Conservation (phyloP, 352 stramenopile species). For the Aphanomyces cochlioides region DNA sequence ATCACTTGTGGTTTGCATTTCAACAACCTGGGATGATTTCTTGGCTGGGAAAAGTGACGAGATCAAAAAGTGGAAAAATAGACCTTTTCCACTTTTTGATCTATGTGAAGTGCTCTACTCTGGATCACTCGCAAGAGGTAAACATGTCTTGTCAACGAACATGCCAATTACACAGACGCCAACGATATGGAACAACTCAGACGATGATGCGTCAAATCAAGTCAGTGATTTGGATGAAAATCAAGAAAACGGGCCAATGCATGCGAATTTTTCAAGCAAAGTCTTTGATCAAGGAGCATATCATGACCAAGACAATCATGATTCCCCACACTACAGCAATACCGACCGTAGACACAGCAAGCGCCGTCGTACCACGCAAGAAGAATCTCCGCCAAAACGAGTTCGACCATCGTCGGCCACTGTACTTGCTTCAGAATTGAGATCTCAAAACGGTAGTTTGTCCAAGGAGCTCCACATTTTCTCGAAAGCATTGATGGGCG, state of each 20-base stretch:
- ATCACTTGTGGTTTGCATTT: neutral
- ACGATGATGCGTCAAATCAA: neutral
- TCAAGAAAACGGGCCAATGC: neutral
- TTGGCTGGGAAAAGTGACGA: neutral
- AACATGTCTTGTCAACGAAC: neutral
- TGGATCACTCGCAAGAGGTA: neutral
- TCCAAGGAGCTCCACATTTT: neutral
- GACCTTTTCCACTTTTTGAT: neutral
- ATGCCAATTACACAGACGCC: too few species aligned
- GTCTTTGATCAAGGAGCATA: neutral
- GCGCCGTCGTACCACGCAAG: neutral
- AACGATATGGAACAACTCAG: neutral
- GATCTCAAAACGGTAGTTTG: too few species aligned
- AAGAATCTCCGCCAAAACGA: neutral
- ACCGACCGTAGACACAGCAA: too few species aligned
- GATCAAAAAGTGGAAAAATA: neutral
- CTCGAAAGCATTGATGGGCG: neutral
- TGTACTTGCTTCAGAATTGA: neutral
- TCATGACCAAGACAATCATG: too few species aligned
- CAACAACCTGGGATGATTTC: neutral
- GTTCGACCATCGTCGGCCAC: neutral
- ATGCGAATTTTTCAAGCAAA: neutral
- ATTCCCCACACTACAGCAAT: too few species aligned
- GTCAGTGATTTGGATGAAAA: neutral
- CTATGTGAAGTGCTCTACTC: constrained; percentile 5